These are phyloP conservation scores for Parathielavia hyrcaniae DNA, from an alignment of 495 filamentous ascomycete species.

Conservation along the genomic window DNA sequence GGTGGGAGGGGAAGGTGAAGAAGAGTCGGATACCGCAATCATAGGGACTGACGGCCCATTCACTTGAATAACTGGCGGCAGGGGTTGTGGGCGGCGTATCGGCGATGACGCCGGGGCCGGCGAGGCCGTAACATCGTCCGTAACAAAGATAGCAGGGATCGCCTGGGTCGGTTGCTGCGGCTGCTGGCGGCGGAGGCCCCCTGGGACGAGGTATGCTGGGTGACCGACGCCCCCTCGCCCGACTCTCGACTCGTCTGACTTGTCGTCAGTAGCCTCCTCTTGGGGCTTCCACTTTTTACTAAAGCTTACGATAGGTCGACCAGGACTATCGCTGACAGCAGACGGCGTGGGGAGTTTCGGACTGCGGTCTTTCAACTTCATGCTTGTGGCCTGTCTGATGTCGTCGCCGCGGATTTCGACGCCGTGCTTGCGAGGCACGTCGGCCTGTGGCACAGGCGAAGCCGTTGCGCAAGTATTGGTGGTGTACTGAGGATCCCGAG, in stretches of 20 bases:
- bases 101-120: conserved; percentile 25
- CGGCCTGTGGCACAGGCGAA: conserved; percentile 28
- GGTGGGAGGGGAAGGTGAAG: conserved; percentile 24
- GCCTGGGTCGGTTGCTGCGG: conserved; percentile 23
- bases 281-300: conserved; percentile 69
- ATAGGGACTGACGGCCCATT: conserved; percentile 27
- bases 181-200: conserved; percentile 25
- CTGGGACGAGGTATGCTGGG: conserved; percentile 27
- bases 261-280: conserved; percentile 52
- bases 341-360: conserved; percentile 77
- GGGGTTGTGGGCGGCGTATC: conserved; percentile 30
- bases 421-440: conserved; percentile 57
- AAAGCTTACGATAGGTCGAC: conserved; percentile 92
- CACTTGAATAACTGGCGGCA: conserved; percentile 38
- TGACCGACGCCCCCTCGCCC: conserved; percentile 18
- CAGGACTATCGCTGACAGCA: conserved; percentile 74
- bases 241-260: conserved; percentile 38
- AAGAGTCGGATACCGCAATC: conserved; percentile 30
- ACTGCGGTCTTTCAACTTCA: conserved; percentile 76
- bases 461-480: conserved; percentile 47
- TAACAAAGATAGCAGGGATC: conserved; percentile 59
- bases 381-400: conserved; percentile 84
- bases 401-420: conserved; percentile 80
- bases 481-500: conserved; percentile 65
- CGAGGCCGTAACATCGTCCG: conserved; percentile 39